Evolutionary conservation across 345 rosid genomes (phyloP), one percentile per base, ranked within the genome.

Genomic region (Salix viminalis): DNA sequence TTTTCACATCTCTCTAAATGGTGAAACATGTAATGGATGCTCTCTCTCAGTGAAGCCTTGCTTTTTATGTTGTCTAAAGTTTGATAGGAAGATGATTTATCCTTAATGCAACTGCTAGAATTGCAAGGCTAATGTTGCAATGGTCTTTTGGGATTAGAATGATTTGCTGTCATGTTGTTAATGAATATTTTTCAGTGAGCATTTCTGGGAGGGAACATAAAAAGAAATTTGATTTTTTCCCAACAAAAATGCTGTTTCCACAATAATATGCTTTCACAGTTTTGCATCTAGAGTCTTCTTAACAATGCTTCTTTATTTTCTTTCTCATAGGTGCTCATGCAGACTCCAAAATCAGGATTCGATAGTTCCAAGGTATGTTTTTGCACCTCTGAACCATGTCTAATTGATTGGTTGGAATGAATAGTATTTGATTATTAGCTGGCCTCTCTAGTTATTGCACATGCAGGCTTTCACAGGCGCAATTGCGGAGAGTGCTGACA

Each of bases 361-460:
- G 87, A 87, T 84, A 66, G 79, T 72, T 70, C 67, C 73, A 89
- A 86, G 89, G 98, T 90, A 82, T 8, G 8, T 54, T 36, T 67
- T 12, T 46, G 15, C 32, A 37, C 56, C n/a, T 79, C 46, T 42
- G 14, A 42, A 42, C 46, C 46, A 26, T 67, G 66, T 77, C 60
- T 7, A 37, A 28, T 54, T 50, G 75, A 52, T 42, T n/a, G 62
- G 16, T 26, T 74, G 14, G 65, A 34, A 70, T 62, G 50, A 28
- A 73, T 39, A 18, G 19, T 48, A n/a, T 24, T 12, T 62, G 39
- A 12, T 16, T 32, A 34, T 50, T 11, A 70, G 39, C 30, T 32
- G 50, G 44, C 26, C 69, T 65, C 56, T 41, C 39, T 19, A 7
- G 6, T 44, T 28, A 42, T 71, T 60, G 23, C 73, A 15, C 26